These are phyloP conservation scores for Linum trigynum DNA, from an alignment of 345 rosid genomes.

Conservation along the genomic window DNA sequence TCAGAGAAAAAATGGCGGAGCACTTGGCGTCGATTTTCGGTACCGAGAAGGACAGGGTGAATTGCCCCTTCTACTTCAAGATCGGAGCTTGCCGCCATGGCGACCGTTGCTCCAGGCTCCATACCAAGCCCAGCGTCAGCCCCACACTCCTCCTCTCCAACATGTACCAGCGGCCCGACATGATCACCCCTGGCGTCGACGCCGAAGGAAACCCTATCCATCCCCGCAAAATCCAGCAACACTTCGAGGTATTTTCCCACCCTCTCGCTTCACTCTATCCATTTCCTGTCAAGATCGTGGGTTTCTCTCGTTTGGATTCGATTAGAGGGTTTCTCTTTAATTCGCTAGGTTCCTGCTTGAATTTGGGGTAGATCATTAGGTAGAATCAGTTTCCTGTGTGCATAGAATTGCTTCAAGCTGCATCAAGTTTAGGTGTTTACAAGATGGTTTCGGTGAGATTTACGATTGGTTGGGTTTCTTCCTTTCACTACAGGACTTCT, in stretches of 20 bases:
- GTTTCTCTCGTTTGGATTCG: neutral
- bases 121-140: constrained; percentile 2
- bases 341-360: neutral
- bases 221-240: constrained; percentile 51
- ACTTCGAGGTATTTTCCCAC: constrained; percentile 43
- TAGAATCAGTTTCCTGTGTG: neutral
- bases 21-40: constrained; percentile 78
- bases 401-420: no score
- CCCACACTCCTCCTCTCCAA: constrained; percentile 6
- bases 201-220: constrained; percentile 35
- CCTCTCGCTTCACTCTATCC: no score
- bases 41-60: constrained; percentile 77
- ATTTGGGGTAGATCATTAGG: neutral
- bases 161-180: constrained; percentile 10
- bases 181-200: constrained; percentile 63
- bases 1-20: constrained; percentile 42
- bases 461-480: neutral
- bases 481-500: constrained; percentile 34
- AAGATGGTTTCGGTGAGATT: no score
- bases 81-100: constrained; percentile 74
- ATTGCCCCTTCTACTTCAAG: constrained; percentile 83
- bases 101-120: constrained; percentile 13
- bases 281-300: neutral
- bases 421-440: no score
- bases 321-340: no score